A percentile compares a stretch with the other conserved stretches of the same genome.
Evolutionary conservation across 2,329 filamentous ascomycete species (phyloP).

Genomic region (Clarireedia paspali): DNA sequence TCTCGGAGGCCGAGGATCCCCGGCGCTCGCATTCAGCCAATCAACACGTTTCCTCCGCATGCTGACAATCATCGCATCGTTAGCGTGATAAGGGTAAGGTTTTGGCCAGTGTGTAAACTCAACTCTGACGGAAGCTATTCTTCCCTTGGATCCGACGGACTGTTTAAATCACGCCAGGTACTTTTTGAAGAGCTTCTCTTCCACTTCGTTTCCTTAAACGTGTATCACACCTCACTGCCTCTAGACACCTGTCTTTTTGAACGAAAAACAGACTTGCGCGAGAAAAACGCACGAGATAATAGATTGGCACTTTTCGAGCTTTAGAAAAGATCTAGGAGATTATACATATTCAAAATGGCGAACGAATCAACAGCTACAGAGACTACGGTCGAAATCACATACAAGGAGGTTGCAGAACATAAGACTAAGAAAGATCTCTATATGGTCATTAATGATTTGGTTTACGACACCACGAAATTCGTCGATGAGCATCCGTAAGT

Average conservation of each 20-base stretch:
- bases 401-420: conserved; percentile 75
- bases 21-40: neutral
- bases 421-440: conserved; percentile 91
- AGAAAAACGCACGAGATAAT: too few relatives aligned
- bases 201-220: too few relatives aligned
- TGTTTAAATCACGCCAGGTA: too few relatives aligned
- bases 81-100: neutral
- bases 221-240: too few relatives aligned
- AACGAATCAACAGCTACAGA: conserved; percentile 16
- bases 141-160: neutral
- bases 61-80: neutral
- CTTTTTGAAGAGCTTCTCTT: too few relatives aligned
- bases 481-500: conserved; percentile 92
- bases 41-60: neutral
- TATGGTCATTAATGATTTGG: conserved; percentile 90
- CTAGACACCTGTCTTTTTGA: neutral
- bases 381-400: conserved; percentile 58
- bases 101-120: too few relatives aligned
- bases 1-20: too few relatives aligned
- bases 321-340: neutral
- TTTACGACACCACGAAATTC: conserved; percentile 86
- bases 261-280: too few relatives aligned
- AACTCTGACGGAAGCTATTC: too few relatives aligned
- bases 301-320: neutral
- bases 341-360: neutral